Evolutionary conservation across 306 rosid genomes (phyloP), one percentile per base, ranked within the genome.

Genomic region (Medicago ruthenica): DNA sequence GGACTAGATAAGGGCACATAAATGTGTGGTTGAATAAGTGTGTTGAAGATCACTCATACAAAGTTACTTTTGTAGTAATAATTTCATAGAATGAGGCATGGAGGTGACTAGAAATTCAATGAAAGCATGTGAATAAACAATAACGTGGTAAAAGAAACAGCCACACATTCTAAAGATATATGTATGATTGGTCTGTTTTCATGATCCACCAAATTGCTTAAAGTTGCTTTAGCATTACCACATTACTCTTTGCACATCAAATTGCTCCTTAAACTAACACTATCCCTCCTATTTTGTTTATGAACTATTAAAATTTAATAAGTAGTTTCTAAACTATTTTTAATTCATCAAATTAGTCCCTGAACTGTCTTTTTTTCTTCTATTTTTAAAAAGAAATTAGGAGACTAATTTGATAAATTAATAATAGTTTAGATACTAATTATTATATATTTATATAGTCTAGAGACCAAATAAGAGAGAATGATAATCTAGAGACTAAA

Each of bases 1-100:
- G 68, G 60, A 63, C 60, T 79, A 20, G 75, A 75, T 58, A 47
- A 57, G 75, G 76, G 67, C 40, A 51, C 62, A 69, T 41, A 75
- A 81, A 75, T 75, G 22, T 53, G 40, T 60, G 69, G 34, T 17
- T 74, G 83, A 70, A 73, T 40, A 31, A 64, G 74, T 53, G 68
- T 48, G 71, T 18, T 17, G 31, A 54, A 54, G 27, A 54, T 54
- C 61, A 9, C 2, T 50, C 5, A 18, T 17, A 9, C 13, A 54
- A 54, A 54, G 27, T 54, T 20, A 77, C 70, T 66, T 73, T 67
- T 50, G 62, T 61, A 61, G 81, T 75, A 74, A 83, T 83, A 73
- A 83, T 79, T 74, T 44, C 34, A 74, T 42, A 3, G 20, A 65
- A 63, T 74, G 74, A 69, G 83, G 76, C 37, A 9, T 69, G 65